Evolutionary conservation across 441 rosid genomes (phyloP).

Genomic region (Adansonia gregorii): DNA sequence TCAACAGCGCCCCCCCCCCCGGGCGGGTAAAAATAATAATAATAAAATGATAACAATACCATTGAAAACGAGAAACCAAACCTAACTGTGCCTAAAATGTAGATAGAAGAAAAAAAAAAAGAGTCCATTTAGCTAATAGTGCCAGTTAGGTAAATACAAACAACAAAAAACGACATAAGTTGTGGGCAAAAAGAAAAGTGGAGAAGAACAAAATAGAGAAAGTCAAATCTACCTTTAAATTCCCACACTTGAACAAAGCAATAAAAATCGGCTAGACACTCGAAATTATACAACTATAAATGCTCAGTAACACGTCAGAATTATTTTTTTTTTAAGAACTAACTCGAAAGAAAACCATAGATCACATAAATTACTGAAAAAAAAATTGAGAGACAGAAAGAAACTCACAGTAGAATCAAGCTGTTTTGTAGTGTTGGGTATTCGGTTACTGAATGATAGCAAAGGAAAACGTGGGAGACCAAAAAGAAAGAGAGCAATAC

Average conservation of each 20-base stretch:
- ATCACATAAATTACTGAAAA: neutral
- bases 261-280: slow-evolving; percentile 4
- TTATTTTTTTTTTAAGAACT: neutral
- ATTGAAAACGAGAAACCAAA: slow-evolving; percentile 26
- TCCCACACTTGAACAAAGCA: slow-evolving; percentile 27
- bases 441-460: slow-evolving; percentile 40
- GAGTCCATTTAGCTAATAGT: neutral
- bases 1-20: neutral
- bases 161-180: slow-evolving; percentile 20
- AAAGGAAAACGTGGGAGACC: slow-evolving; percentile 55
- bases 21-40: too few relatives aligned
- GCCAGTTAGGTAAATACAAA: slow-evolving; percentile 6
- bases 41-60: neutral
- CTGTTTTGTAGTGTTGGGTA: slow-evolving; percentile 21
- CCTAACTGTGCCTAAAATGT: slow-evolving; percentile 26
- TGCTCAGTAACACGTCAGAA: neutral
- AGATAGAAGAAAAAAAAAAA: neutral
- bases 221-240: slow-evolving; percentile 41
- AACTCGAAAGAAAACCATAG: neutral
- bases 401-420: slow-evolving; percentile 44
- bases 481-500: slow-evolving; percentile 44
- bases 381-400: neutral
- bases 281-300: neutral
- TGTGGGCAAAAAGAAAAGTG: neutral
- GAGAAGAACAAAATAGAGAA: slow-evolving; percentile 1